Base-by-base conservation (phyloP, 352 stramenopile genomes). In the Elongisporangium undulatum region DNA sequence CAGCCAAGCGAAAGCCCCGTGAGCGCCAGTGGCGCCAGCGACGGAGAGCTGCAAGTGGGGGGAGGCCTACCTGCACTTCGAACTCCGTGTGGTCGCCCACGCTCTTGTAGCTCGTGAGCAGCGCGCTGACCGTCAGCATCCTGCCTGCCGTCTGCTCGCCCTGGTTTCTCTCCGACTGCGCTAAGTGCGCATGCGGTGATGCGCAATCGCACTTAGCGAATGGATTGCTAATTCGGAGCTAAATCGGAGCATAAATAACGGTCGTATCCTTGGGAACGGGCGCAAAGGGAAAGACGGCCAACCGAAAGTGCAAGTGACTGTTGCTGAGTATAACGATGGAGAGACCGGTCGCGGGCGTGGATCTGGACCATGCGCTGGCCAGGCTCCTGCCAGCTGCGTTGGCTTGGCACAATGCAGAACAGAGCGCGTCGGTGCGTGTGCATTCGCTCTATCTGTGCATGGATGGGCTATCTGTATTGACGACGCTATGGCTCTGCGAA, bases 81-180 rank as follows among this genome's bases (percentile, higher is more conserved):
- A 90, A 94, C 75, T 94, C 84, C 49, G 84, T 94, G 79, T 94
- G 84, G 71, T 94, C 84, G 52, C 80, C 84, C 34, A 94, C 82
- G 22, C 80, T 89, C 64, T 94, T 81, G 68, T 90, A 86, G 69
- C 81, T 75, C 63, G 84, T 91, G 64, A 94, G 85, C 29, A 92
- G 69, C 69, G 84, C 82, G 64, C 77, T 89, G 54, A 92, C 77
- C 67, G 90, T 90, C 53, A 92, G 72, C 67, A 86, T 76, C 67
- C 71, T 72, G 70, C 82, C 79, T n/a, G 56, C 68, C 41, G 15
- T 22, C 23, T 20, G 48, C 26, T 64, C 34, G 34, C 29, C n/a
- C 39, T 57, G 10, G 16, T 48, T 55, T 9, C 19, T 26, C 29
- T 48, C 51, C 20, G 21, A 26, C 54, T 20, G 15, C 24, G 17